A percentile compares a stretch with the other conserved stretches of the same genome.
Conservation (phyloP, 2,329 filamentous ascomycete genomes). For the Fusarium fracticaudum region DNA sequence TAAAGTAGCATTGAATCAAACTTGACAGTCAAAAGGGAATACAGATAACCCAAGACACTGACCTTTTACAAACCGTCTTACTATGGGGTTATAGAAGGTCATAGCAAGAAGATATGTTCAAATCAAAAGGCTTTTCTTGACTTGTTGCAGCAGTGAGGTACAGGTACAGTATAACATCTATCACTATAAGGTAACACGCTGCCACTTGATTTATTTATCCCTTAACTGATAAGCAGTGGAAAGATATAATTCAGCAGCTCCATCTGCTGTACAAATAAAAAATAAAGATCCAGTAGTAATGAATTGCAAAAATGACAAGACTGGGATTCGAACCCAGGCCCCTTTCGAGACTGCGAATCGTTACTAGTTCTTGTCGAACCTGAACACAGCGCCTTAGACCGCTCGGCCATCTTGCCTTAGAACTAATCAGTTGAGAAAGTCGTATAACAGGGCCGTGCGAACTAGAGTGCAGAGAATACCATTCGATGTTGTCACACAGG, state of each 20-base stretch:
- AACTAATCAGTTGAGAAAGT: fast-evolving
- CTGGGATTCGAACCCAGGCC: constrained; percentile 39
- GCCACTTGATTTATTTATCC: too few species aligned
- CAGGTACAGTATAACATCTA: too few species aligned
- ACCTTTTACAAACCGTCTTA: too few species aligned
- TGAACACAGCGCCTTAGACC: constrained; percentile 40
- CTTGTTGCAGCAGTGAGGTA: too few species aligned
- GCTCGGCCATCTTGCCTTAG: constrained; percentile 30
- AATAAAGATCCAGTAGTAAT: background rate
- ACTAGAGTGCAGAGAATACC: fast-evolving
- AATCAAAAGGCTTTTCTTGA: too few species aligned
- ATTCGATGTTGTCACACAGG: fast-evolving
- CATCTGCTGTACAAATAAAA: background rate
- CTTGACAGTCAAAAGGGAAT: too few species aligned
- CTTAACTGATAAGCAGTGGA: too few species aligned
- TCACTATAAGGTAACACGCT: too few species aligned
- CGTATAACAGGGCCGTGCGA: fast-evolving
- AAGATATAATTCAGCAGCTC: background rate
- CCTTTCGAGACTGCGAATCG: constrained; percentile 40
- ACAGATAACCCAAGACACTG: too few species aligned
- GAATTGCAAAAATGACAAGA: constrained; percentile 19
- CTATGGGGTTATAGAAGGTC: too few species aligned
- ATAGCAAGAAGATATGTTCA: too few species aligned
- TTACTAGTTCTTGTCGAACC: constrained; percentile 31
- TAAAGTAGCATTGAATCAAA: too few species aligned